phyloP scores from a whole-genome alignment of 768 basidiomycete species.

The Megacollybia marginata region DNA sequence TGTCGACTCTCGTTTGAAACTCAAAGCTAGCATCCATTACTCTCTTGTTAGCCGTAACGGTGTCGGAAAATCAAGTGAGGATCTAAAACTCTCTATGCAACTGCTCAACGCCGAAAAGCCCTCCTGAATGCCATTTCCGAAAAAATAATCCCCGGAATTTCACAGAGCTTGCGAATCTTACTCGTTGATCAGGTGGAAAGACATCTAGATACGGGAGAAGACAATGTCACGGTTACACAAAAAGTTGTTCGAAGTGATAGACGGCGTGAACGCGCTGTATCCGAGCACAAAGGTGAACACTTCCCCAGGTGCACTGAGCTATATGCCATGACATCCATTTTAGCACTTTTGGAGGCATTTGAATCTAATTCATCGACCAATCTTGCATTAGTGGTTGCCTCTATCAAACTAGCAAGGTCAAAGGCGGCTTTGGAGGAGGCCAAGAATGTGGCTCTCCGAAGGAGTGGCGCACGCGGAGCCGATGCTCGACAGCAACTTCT shows the following conservation, averaged over 20 bases:
- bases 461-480: conserved; percentile 51
- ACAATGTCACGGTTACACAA: conserved; percentile 24
- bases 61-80: conserved; percentile 42
- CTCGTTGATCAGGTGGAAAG: conserved; percentile 32
- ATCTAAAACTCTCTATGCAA: no score
- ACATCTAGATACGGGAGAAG: conserved; percentile 9
- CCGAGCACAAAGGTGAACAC: conserved; percentile 12
- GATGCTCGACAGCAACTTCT: conserved; percentile 47
- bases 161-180: conserved; percentile 31
- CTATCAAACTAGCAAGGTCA: conserved; percentile 19
- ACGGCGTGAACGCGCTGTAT: conserved; percentile 24
- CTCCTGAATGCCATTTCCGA: conserved; percentile 35
- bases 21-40: conserved; percentile 44
- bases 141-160: conserved; percentile 40
- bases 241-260: conserved; percentile 38
- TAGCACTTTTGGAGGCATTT: conserved; percentile 14
- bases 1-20: conserved; percentile 40
- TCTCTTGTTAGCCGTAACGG: conserved; percentile 53
- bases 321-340: background rate
- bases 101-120: conserved; percentile 11
- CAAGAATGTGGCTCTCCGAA: conserved; percentile 38
- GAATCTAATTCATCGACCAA: conserved; percentile 15
- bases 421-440: conserved; percentile 24
- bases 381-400: conserved; percentile 17
- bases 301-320: background rate